A percentile compares a stretch with the other conserved stretches of the same genome.
These are phyloP conservation scores for Begonia fuchsioides DNA, from an alignment of 306 rosid genomes.

Conservation along the genomic window DNA sequence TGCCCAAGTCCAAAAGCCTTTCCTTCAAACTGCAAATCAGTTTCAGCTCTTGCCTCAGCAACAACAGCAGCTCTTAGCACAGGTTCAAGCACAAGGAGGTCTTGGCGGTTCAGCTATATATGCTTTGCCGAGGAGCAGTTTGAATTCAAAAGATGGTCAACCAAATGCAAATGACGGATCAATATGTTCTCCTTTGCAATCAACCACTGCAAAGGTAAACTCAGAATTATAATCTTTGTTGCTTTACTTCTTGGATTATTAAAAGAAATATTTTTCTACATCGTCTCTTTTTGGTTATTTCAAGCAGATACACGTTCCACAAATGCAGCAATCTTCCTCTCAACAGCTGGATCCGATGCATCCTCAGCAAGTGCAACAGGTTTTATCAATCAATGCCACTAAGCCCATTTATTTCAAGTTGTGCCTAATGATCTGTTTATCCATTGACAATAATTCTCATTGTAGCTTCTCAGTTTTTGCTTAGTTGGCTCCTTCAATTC, in stretches of 20 bases:
- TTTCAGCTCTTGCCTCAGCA: conserved; percentile 83
- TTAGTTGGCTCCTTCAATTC: no score
- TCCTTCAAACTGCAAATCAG: conserved; percentile 63
- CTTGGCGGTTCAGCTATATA: conserved; percentile 40
- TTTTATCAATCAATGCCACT: conserved; percentile 1
- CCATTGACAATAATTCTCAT: background rate
- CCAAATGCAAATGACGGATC: conserved; percentile 59
- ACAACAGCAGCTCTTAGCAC: conserved; percentile 59
- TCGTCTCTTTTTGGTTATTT: background rate
- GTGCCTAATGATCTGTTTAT: conserved; percentile 4
- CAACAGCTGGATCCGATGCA: conserved; percentile 83
- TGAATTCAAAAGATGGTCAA: conserved; percentile 64
- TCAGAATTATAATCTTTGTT: no score
- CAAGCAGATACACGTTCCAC: conserved; percentile 61
- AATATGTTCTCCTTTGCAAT: conserved; percentile 84
- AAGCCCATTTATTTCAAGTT: conserved; percentile 8
- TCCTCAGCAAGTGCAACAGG: conserved; percentile 78
- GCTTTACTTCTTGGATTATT: background rate
- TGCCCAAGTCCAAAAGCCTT: conserved; percentile 79
- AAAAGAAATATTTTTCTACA: background rate
- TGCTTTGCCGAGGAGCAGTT: conserved; percentile 48
- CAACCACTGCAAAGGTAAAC: conserved; percentile 65
- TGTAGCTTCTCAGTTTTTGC: no score
- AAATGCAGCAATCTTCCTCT: conserved; percentile 63
- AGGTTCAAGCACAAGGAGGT: conserved; percentile 78